phyloP scores from a whole-genome alignment of 768 basidiomycete species.

The Russula virescens region DNA sequence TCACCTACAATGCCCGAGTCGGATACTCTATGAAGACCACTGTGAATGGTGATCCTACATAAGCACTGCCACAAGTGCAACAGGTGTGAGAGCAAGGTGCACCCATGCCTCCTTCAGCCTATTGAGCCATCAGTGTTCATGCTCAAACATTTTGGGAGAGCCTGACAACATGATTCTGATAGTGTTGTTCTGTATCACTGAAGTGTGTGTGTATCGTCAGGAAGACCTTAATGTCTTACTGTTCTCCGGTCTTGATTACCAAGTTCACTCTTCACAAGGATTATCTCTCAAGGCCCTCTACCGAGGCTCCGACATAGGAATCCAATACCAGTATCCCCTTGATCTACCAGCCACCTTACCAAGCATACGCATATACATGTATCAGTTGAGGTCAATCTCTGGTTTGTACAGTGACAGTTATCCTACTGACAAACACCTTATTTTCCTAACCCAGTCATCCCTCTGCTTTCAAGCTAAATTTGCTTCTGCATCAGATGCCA shows the following conservation, averaged over 20 bases:
- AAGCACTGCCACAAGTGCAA: no score
- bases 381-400: no score
- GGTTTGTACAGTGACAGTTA: background rate
- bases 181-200: no score
- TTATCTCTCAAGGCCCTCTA: conserved; percentile 79
- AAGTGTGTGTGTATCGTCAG: conserved; percentile 33
- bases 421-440: conserved; percentile 2
- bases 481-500: conserved; percentile 39
- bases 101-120: no score
- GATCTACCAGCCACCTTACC: conserved; percentile 25
- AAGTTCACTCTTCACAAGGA: conserved; percentile 38
- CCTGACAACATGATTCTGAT: no score
- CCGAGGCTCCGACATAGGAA: conserved; percentile 64
- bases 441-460: conserved; percentile 44
- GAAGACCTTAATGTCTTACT: conserved; percentile 72
- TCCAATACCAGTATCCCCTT: conserved; percentile 61
- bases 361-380: background rate
- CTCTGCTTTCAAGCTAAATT: conserved; percentile 77
- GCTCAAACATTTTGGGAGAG: no score
- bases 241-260: conserved; percentile 43
- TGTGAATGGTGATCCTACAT: no score
- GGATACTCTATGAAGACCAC: no score
- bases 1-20: no score
- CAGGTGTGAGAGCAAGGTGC: no score
- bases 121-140: no score